A percentile compares a stretch with the other conserved stretches of the same genome.
Conservation (phyloP, 495 filamentous ascomycete species). For the Aspergillus kassunensis region DNA sequence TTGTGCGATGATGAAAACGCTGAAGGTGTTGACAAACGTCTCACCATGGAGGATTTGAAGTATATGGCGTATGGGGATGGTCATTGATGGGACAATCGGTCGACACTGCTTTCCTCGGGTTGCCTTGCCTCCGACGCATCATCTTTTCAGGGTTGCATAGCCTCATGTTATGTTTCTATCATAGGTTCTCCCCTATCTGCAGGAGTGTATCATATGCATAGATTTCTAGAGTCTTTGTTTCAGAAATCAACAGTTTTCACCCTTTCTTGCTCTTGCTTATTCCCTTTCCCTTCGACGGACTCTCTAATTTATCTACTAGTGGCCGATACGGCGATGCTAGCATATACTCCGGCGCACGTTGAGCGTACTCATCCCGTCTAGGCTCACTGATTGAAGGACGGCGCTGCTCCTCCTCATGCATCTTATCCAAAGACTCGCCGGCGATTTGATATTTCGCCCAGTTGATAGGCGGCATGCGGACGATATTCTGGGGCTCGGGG, state of each 20-base stretch:
- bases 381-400: constrained; percentile 60
- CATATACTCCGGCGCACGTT: constrained; percentile 49
- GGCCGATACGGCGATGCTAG: constrained; percentile 75
- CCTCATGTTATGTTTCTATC: too few species aligned
- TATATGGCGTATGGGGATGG: too few species aligned
- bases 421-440: constrained; percentile 72
- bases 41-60: too few species aligned
- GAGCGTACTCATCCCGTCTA: constrained; percentile 32
- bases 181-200: too few species aligned
- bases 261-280: constrained; percentile 35
- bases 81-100: too few species aligned
- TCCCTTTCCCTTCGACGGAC: constrained; percentile 31
- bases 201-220: not conserved
- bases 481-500: constrained; percentile 74
- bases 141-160: too few species aligned
- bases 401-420: constrained; percentile 72
- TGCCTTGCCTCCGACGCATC: too few species aligned
- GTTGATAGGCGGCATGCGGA: constrained; percentile 81
- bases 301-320: constrained; percentile 60
- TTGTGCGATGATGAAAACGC: not conserved
- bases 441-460: constrained; percentile 87
- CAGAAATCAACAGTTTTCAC: too few species aligned
- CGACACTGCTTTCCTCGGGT: too few species aligned
- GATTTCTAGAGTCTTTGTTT: not conserved
- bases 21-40: not conserved